Evolutionary conservation across 164 flowering plant species (phyloP).

Genomic region (Magnolia changhungtana): DNA sequence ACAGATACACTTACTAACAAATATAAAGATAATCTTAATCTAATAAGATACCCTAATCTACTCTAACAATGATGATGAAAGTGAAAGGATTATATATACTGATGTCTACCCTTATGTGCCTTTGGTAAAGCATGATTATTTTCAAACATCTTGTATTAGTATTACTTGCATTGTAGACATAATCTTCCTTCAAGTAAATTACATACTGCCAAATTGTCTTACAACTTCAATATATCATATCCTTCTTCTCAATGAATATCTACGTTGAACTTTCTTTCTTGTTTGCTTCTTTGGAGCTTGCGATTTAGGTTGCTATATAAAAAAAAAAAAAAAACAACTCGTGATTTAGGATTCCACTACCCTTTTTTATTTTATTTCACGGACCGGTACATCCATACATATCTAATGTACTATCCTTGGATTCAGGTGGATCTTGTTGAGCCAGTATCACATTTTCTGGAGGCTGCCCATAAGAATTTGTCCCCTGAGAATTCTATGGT

Average conservation of each 20-base stretch:
- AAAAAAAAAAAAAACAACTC: no score
- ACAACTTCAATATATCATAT: not conserved
- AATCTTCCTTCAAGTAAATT: not conserved
- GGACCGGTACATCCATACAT: not conserved
- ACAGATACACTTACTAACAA: no score
- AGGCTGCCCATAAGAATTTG: constrained; percentile 77
- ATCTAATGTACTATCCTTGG: not conserved
- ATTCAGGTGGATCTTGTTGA: constrained; percentile 93
- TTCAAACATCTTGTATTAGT: no score
- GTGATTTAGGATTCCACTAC: not conserved
- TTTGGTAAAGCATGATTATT: no score
- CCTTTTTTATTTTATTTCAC: not conserved
- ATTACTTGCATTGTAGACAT: no score
- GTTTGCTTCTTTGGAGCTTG: constrained; percentile 4
- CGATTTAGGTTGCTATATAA: not conserved
- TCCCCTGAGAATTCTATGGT: constrained; percentile 35
- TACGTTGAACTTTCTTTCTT: not conserved
- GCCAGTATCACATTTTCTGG: constrained; percentile 93
- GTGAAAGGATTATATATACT: no score
- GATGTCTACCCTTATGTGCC: no score
- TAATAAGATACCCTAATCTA: no score
- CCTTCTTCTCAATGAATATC: not conserved
- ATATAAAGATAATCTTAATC: no score
- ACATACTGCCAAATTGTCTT: not conserved
- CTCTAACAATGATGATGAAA: no score